These are phyloP conservation scores for Cydonia oblonga DNA, from an alignment of 331 rosid species.

Conservation along the genomic window DNA sequence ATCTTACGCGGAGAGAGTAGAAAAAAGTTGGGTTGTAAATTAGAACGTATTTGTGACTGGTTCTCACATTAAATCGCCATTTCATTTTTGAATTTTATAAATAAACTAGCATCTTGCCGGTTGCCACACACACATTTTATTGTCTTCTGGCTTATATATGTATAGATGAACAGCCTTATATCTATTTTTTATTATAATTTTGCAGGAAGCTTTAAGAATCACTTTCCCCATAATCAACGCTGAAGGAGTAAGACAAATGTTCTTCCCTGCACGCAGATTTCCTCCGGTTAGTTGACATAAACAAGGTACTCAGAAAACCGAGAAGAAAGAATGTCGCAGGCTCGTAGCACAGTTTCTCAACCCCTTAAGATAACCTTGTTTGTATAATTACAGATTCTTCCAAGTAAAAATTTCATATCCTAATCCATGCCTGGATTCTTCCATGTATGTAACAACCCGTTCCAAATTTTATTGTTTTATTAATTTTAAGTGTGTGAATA, in stretches of 20 bases:
- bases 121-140: too few relatives aligned
- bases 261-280: conserved; percentile 17
- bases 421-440: neutral
- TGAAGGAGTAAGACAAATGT: conserved; percentile 38
- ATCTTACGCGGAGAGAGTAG: neutral
- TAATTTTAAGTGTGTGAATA: too few relatives aligned
- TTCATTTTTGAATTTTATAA: neutral
- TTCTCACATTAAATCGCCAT: neutral
- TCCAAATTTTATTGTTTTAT: too few relatives aligned
- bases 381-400: neutral
- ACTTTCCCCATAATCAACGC: conserved; percentile 34
- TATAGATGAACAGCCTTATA: too few relatives aligned
- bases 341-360: neutral
- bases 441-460: too few relatives aligned
- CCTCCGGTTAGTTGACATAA: neutral
- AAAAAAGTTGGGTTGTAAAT: neutral
- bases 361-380: neutral
- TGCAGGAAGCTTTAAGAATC: conserved; percentile 4
- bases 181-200: too few relatives aligned
- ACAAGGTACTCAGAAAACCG: neutral
- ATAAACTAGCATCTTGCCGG: neutral
- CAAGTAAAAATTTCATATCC: neutral
- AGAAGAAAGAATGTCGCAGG: neutral
- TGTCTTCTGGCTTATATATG: too few relatives aligned
- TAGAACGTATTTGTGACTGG: neutral